Percentiles rank a stretch among this genome's conserved stretches.
Evolutionary conservation across 2,329 filamentous ascomycete species (phyloP).

Genomic region (Fusarium verrucosum): DNA sequence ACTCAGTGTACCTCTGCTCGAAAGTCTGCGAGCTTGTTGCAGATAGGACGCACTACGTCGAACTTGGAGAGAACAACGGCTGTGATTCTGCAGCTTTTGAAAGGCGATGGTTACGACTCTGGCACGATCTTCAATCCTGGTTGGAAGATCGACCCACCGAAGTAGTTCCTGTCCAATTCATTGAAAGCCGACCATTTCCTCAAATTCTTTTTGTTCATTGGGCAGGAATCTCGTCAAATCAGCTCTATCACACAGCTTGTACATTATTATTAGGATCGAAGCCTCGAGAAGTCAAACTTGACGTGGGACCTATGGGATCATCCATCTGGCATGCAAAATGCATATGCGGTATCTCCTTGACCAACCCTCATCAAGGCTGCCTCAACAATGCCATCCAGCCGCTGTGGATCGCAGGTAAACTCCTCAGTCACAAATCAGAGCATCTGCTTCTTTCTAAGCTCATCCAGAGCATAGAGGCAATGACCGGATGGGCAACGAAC

Average conservation of each 20-base stretch:
- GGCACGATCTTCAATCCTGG: conserved; percentile 62
- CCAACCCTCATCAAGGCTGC: conserved; percentile 65
- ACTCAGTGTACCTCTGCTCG: conserved; percentile 65
- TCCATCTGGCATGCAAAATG: conserved; percentile 64
- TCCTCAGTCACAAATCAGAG: conserved; percentile 61
- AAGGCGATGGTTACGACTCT: conserved; percentile 58
- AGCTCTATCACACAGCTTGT: conserved; percentile 65
- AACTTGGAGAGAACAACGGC: conserved; percentile 57
- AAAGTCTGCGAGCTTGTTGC: conserved; percentile 61
- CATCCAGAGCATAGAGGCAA: conserved; percentile 60
- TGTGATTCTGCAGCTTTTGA: conserved; percentile 53
- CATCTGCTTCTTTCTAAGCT: conserved; percentile 53
- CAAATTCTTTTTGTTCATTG: conserved; percentile 62
- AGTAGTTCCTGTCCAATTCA: conserved; percentile 56
- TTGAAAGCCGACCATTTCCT: conserved; percentile 58
- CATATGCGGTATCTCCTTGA: conserved; percentile 64
- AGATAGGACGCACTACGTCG: conserved; percentile 58
- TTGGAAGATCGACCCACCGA: conserved; percentile 56
- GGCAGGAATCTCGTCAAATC: conserved; percentile 65
- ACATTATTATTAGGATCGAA: conserved; percentile 60
- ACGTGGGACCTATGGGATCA: conserved; percentile 49
- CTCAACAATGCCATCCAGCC: conserved; percentile 68
- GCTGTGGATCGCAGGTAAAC: conserved; percentile 63
- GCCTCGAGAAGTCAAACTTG: conserved; percentile 45
- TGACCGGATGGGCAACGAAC: conserved; percentile 62